phyloP scores from a whole-genome alignment of 768 basidiomycete genomes.

The Nevesoporus exiguus region DNA sequence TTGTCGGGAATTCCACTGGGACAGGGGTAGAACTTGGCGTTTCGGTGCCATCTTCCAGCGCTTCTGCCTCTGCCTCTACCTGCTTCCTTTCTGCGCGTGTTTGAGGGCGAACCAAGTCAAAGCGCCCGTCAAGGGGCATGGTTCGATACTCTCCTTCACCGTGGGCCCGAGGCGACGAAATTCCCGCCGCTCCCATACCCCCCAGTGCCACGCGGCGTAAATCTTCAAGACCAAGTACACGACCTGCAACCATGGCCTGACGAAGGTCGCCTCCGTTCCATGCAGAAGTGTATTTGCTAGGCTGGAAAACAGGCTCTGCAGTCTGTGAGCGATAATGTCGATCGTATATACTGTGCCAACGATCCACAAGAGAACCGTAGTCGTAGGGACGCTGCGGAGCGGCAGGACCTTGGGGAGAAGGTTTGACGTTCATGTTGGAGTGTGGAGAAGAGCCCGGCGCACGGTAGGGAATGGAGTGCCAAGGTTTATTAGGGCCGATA shows the following conservation, averaged over 20 bases:
- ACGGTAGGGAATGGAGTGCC: constrained; percentile 72
- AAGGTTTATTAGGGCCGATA: constrained; percentile 95
- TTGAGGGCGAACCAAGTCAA: constrained; percentile 72
- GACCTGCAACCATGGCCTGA: constrained; percentile 6
- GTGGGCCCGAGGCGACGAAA: constrained; percentile 7
- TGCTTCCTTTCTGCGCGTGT: constrained; percentile 23
- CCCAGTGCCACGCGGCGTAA: constrained; percentile 34
- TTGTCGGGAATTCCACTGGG: constrained; percentile 3
- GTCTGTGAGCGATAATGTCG: constrained; percentile 69
- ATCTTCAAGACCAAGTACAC: constrained; percentile 41
- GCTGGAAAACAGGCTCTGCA: constrained; percentile 40
- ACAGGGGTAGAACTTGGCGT: constrained; percentile 17
- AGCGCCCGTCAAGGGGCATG: constrained; percentile 82
- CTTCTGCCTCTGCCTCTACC: not conserved
- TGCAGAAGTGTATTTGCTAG: constrained; percentile 64
- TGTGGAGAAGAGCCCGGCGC: constrained; percentile 47
- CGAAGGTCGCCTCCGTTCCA: constrained; percentile 58
- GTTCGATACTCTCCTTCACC: constrained; percentile 74
- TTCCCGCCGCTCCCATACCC: constrained; percentile 23
- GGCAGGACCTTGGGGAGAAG: constrained; percentile 8
- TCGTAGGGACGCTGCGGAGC: constrained; percentile 54
- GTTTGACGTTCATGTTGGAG: constrained; percentile 32
- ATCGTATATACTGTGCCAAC: constrained; percentile 92
- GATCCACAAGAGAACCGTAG: constrained; percentile 79
- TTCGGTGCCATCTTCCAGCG: constrained; percentile 2